Evolutionary conservation across 305 asterid species (phyloP), one percentile per base, ranked within the genome.

Genomic region (Vinca major): DNA sequence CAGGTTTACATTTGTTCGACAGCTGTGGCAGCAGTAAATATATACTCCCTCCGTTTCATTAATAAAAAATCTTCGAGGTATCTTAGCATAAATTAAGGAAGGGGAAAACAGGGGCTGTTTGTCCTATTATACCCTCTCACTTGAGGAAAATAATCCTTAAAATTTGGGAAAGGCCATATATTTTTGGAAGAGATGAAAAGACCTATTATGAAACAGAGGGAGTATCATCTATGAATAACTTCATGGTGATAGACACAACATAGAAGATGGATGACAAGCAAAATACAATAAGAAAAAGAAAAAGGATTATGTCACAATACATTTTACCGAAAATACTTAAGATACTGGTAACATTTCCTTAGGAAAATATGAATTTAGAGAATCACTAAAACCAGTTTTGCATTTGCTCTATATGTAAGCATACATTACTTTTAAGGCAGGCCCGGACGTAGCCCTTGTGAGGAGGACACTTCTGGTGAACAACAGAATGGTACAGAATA

Each of bases 391-490:
- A 51, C 63, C 73, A 69, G 7, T 63, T 69, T 19, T 41, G 66
- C 73, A 72, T 61, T 51, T 33, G 71, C 71, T 73, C 61, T 63
- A 82, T 69, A 80, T 66, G 63, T 77, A 77, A 75, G 85, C 96
- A 69, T 87, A 90, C 96, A 83, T 93, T 93, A 93, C 99, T 93
- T 93, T 93, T 89, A 80, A 93, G 99, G 89, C 99, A 90, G 87
- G 97, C 97, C 75, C 99, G 99, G 65, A 89, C 83, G 49, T 85
- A 91, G 77, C 89, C 89, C 83, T 73, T 78, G 71, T 85, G 90
- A 63, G 92, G 86, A 11, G 88, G 92, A 85, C 97, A 93, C 76
- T 78, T 84, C 84, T 82, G 87, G 83, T 93, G 99, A 80, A 86
- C 86, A 70, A 89, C 99, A 33, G 97, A 93, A 85, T 90, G 99